phyloP scores from a whole-genome alignment of 306 rosid species.

The Acacia crassicarpa region DNA sequence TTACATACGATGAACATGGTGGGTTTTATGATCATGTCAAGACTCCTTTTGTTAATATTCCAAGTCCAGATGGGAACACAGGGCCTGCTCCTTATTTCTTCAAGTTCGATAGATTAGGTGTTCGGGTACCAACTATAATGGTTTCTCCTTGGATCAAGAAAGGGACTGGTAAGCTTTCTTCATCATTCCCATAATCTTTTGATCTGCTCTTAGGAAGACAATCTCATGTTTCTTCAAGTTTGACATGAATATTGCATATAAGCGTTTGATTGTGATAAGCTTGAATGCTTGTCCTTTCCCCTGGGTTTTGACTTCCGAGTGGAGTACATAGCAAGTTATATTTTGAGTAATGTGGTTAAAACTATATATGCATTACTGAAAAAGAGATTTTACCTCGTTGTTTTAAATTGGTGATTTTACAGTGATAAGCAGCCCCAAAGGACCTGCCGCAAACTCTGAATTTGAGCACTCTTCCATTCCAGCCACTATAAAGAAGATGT shows the following conservation, averaged over 20 bases:
- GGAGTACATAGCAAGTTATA: background rate
- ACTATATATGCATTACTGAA: conserved; percentile 15
- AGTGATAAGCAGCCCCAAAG: conserved; percentile 74
- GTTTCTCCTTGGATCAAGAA: conserved; percentile 98
- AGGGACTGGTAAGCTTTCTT: conserved; percentile 71
- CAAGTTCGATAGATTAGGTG: conserved; percentile 96
- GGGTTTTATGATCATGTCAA: conserved; percentile 91
- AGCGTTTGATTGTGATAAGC: too few relatives aligned
- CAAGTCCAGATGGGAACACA: conserved; percentile 93
- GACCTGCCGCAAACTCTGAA: conserved; percentile 85
- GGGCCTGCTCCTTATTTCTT: conserved; percentile 98
- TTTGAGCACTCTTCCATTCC: conserved; percentile 98
- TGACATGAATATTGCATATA: too few relatives aligned
- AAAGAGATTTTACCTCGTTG: background rate
- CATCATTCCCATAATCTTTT: background rate
- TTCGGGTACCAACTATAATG: conserved; percentile 97
- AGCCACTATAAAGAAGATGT: conserved; percentile 94
- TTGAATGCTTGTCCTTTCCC: too few relatives aligned
- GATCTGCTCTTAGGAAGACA: background rate
- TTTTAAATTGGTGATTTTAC: conserved; percentile 26
- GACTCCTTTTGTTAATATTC: conserved; percentile 85
- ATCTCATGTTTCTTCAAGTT: background rate
- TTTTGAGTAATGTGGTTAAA: background rate
- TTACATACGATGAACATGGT: conserved; percentile 97
- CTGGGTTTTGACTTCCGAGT: too few relatives aligned